Evolutionary conservation across 306 rosid species (phyloP).

Genomic region (Cicer bijugum): DNA sequence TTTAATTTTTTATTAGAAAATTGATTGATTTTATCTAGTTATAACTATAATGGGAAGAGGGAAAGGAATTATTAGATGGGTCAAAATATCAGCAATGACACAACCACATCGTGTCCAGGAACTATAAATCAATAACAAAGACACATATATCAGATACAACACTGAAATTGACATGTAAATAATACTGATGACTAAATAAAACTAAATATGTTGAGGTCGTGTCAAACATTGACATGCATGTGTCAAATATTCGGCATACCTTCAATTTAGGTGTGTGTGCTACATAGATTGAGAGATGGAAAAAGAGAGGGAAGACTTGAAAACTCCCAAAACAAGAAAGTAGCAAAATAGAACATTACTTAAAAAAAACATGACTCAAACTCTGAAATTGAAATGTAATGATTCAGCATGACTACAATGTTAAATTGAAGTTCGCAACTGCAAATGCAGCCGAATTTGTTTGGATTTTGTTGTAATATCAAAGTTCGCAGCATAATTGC

Average conservation of each 20-base stretch:
- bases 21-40: neutral
- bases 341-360: constrained; percentile 7
- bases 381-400: constrained; percentile 10
- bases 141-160: no score
- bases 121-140: no score
- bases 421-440: no score
- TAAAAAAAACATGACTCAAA: constrained; percentile 31
- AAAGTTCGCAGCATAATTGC: no score
- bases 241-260: neutral
- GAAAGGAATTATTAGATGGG: neutral
- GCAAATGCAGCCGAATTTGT: no score
- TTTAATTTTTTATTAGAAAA: neutral
- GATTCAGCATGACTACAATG: neutral
- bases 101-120: no score
- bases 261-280: neutral
- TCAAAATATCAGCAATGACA: neutral
- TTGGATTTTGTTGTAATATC: no score
- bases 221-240: no score
- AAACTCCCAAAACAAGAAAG: neutral
- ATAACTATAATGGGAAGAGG: neutral
- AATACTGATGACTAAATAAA: no score
- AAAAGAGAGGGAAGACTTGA: no score
- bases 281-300: neutral
- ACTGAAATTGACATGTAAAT: no score
- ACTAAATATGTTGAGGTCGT: no score